Base-by-base conservation (phyloP, 129 eudicot species). In the sunflower (Helianthus annuus) region DNA sequence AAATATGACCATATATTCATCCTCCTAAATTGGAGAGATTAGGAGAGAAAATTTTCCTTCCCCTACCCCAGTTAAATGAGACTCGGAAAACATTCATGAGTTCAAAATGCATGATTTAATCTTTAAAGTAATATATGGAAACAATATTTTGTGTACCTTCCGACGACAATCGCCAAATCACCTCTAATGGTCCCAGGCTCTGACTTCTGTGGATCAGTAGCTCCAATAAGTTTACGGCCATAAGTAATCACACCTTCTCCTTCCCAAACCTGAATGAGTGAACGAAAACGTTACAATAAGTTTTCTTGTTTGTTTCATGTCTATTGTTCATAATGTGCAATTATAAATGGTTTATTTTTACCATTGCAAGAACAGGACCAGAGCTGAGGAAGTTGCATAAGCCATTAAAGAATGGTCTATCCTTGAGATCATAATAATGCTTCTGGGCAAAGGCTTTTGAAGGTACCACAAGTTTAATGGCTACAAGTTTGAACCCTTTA, bases 181-280 rank as follows among this genome's bases (percentile, higher is more conserved):
- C 97, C 99, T 82, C 99, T 86, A 76, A 95, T 95, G 77, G 99
- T 90, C 64, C 99, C 99, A 1, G 99, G 99, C 75, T 90, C 97
- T 14, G 99, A 95, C 76, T 88, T 95, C 73, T 85, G 91, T 22
- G 99, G 99, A 71, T 95, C 97, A 2, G 99, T 95, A 61, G 99
- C 97, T 69, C 99, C 99, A 71, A 95, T 95, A 70, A 95, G 97
- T 53, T 90, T 95, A 38, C 99, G 86, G n/a, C 99, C 96, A 59
- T 88, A 95, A 71, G 78, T 95, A 66, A 95, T 95, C 73, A 95
- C 99, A 38, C 99, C 99, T 56, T 90, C 99, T 76, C 99, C 99
- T 86, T 95, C 99, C 99, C 99, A 95, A 27, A 95, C 99, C 99
- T 95, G 59, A 59, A 38, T 36, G 65, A 72, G 53, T 56, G 17